Evolutionary conservation across 139 green algal genomes (phyloP), one percentile per base, ranked within the genome.

Genomic region (Tetradesmus obliquus): DNA sequence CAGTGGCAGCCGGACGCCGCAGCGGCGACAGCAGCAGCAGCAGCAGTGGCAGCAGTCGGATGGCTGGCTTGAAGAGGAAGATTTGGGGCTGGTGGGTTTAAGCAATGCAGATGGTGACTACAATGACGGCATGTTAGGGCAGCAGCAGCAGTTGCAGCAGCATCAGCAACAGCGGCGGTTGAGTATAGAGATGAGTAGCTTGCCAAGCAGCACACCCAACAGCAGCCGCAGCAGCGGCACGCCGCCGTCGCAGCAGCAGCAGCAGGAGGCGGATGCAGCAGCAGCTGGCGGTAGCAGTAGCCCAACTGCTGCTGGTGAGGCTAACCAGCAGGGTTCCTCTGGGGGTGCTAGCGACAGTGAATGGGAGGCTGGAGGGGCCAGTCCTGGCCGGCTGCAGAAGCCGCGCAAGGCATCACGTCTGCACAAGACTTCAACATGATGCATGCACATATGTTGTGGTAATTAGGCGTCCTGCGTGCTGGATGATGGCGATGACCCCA

Each of bases 101-200:
- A 2, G 13, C 32, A 19, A 79, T 55, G 12, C 10, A 10, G 22
- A 79, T 58, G 57, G 57, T 0, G 24, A 24, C 32, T 20, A 10
- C 53, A 13, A 51, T 66, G 10, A 66, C 32, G 32, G 32, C 32
- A 45, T 45, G 32, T 45, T 45, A 45, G 66, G 17, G 12, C 66
- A 76, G 66, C 66, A 24, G 66, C 66, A 76, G 66, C 57, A 66
- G 57, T 9, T 13, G 57, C 5, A 24, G 66, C 66, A 76, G 66
- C 60, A 71, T 10, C 66, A 76, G 66, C 66, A 66, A 9, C 57
- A 9, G 20, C 82, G 32, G 55, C 82, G 84, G n/a, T 12, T 79
- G 22, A 88, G 84, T 55, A 10, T 88, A 76, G 84, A 88, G 32
- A 58, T 88, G 84, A 89, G 84, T 32, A 89, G 84, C 20, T 62